phyloP scores from a whole-genome alignment of 768 basidiomycete species.

The Lactifluus hygrophoroides region DNA sequence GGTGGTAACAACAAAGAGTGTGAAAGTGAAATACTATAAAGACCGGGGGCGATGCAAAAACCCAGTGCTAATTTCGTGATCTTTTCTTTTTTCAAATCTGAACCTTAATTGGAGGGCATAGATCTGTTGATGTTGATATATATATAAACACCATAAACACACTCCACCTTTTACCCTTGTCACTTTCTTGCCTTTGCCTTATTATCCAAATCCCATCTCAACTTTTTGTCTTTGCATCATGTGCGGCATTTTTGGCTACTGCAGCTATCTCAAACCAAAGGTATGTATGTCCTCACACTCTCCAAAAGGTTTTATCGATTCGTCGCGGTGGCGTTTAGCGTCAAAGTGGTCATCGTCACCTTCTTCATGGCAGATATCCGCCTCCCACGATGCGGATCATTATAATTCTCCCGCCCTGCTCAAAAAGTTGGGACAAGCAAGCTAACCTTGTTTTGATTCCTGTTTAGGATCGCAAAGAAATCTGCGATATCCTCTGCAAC shows the following conservation, averaged over 20 bases:
- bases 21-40: too few species aligned
- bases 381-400: not conserved
- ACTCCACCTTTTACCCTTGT: too few species aligned
- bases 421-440: too few species aligned
- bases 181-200: too few species aligned
- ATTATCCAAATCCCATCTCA: not conserved
- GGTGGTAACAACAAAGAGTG: too few species aligned
- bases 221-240: slow-evolving; percentile 30
- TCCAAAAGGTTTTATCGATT: not conserved
- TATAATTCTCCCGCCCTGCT: not conserved
- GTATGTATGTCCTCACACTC: slow-evolving; percentile 44
- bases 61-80: too few species aligned
- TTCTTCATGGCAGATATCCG: not conserved
- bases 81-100: too few species aligned
- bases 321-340: not conserved
- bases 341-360: too few species aligned
- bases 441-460: not conserved
- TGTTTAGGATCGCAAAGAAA: slow-evolving; percentile 37
- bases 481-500: slow-evolving; percentile 83
- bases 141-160: too few species aligned
- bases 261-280: slow-evolving; percentile 92
- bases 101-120: too few species aligned
- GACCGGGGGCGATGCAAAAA: too few species aligned
- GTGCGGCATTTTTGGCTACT: slow-evolving; percentile 97
- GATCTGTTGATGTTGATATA: too few species aligned